Base-by-base conservation (phyloP, 2,329 filamentous ascomycete genomes). In the Westerdykella sp. region DNA sequence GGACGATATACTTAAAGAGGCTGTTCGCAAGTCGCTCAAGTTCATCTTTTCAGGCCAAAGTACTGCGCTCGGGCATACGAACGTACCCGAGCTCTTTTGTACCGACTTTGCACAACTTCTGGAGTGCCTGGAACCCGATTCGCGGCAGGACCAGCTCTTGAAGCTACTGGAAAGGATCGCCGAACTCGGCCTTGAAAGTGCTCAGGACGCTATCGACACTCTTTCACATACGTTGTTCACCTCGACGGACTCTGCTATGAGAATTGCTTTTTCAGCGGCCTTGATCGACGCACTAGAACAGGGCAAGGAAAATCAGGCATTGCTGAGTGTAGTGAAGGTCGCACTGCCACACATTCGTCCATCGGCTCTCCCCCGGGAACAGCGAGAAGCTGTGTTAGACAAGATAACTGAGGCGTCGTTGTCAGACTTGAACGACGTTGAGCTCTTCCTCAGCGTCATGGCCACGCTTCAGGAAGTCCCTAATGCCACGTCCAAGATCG, bases 401-500 rank as follows among this genome's bases (percentile, higher is more conserved):
- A 55, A 52, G 16, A 42, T 63, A 23, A 51, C 53, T 7, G 46
- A 53, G 3, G 46, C 57, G 21, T 30, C 62, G 5, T 37, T 35
- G 3, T 41, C 44, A 5, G 39, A 43, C 6, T 40, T 51, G 21
- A 18, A 39, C 16, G 40, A 53, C 15, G 39, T 46, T 4, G 35
- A 46, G 4, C 37, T 37, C 1, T 16, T 59, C 12, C 45, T 65
- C 4, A 58, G 55, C 34, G 51, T 63, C 31, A 54, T 65, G 50
- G 50, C 48, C 6, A 55, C 57, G 39, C 48, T 68, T 7, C 65
- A 67, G 57, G 49, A 59, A 23, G 47, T 58, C 5, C 57, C 65
- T 2, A 68, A 68, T 42, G 58, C 65, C 12, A 66, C 57, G 5
- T 59, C 65, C 10, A 63, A 59, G 22, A 41, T 68, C 1, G 60